Conservation (phyloP, 176 grass and related monocot species). For the Aegilops tauschii region DNA sequence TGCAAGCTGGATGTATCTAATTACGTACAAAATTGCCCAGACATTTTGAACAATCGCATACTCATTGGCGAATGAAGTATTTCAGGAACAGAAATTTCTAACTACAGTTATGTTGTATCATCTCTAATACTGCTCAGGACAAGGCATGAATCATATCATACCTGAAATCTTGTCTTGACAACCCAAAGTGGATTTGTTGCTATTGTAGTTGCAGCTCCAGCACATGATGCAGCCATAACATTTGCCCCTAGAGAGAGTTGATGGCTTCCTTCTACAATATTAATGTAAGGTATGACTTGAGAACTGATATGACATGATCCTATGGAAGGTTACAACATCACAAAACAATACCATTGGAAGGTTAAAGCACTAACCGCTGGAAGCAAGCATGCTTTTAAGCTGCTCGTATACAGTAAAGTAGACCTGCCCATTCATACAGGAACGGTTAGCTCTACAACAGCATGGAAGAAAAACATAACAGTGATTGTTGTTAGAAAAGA, state of each 20-base stretch:
- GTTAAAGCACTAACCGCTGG: slow-evolving; percentile 66
- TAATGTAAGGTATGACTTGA: slow-evolving; percentile 21
- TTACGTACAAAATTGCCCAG: neutral
- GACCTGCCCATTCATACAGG: slow-evolving; percentile 42
- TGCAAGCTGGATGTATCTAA: neutral
- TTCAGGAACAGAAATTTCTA: neutral
- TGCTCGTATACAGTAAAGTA: slow-evolving; percentile 98
- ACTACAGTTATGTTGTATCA: neutral
- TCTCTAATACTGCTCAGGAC: neutral
- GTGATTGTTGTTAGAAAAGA: neutral
- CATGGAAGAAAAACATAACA: slow-evolving; percentile 1
- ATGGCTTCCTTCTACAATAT: slow-evolving; percentile 62
- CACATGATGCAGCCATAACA: slow-evolving; percentile 93
- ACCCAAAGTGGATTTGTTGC: slow-evolving; percentile 98
- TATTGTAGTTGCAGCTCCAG: slow-evolving; percentile 88
- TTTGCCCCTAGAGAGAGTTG: slow-evolving; percentile 79
- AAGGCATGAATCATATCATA: slow-evolving; percentile 39
- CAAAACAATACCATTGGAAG: neutral
- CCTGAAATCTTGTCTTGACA: slow-evolving; percentile 97
- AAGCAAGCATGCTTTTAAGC: slow-evolving; percentile 72
- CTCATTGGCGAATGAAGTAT: neutral
- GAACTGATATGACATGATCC: slow-evolving; percentile 9
- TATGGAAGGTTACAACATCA: neutral
- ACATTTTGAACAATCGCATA: neutral
- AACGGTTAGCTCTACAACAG: slow-evolving; percentile 21